These are phyloP conservation scores for Fusarium mexicanum DNA, from an alignment of 2,329 filamentous ascomycete species.

Conservation along the genomic window DNA sequence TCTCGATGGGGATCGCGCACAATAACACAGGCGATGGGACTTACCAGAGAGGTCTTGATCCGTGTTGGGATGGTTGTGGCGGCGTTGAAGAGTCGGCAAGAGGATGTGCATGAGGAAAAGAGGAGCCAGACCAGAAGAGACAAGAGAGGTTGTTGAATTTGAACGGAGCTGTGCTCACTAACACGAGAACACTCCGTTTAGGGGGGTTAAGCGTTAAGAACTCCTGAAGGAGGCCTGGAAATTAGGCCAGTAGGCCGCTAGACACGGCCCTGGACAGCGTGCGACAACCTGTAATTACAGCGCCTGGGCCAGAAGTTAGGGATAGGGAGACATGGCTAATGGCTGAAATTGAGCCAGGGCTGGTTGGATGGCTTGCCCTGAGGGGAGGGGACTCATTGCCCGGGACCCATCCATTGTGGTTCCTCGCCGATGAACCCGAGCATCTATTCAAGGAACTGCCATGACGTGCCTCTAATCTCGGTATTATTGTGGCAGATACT, in stretches of 20 bases:
- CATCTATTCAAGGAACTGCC: slow-evolving; percentile 16
- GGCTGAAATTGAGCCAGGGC: slow-evolving; percentile 35
- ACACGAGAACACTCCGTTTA: slow-evolving; percentile 31
- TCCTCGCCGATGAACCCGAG: slow-evolving; percentile 27
- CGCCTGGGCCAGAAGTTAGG: neutral
- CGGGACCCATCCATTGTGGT: slow-evolving; percentile 31
- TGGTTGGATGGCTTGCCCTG: slow-evolving; percentile 36
- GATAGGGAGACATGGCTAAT: slow-evolving; percentile 9
- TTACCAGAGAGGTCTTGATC: slow-evolving; percentile 50
- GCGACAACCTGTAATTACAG: slow-evolving; percentile 20
- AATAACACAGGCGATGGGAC: slow-evolving; percentile 47
- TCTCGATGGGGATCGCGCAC: slow-evolving; percentile 50
- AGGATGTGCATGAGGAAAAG: slow-evolving; percentile 57
- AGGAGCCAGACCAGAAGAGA: slow-evolving; percentile 48
- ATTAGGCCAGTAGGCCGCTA: slow-evolving; percentile 9
- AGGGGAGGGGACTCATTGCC: slow-evolving; percentile 22
- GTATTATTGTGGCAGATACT: slow-evolving; percentile 3
- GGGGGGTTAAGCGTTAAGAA: slow-evolving; percentile 16
- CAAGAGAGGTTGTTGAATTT: slow-evolving; percentile 53
- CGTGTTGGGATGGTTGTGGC: slow-evolving; percentile 48
- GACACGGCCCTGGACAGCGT: neutral
- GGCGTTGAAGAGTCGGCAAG: slow-evolving; percentile 47
- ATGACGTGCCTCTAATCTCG: slow-evolving; percentile 19
- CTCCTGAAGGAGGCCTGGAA: slow-evolving; percentile 15
- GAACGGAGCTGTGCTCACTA: slow-evolving; percentile 46